phyloP scores from a whole-genome alignment of 2,329 filamentous ascomycete species.

The Fusarium sp. region DNA sequence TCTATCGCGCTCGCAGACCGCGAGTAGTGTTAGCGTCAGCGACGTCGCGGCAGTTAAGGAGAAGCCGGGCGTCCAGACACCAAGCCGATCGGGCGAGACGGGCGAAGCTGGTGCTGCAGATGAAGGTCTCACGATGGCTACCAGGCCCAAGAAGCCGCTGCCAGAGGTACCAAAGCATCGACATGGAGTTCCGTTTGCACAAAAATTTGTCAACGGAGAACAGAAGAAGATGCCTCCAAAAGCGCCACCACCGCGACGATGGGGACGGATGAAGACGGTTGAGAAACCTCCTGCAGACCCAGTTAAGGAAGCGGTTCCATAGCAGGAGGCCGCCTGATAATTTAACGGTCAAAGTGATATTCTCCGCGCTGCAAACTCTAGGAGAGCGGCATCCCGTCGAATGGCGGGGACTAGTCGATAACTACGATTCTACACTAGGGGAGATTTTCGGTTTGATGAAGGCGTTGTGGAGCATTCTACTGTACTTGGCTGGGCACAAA shows the following conservation, averaged over 20 bases:
- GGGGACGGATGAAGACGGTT: conserved; percentile 56
- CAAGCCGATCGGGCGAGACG: conserved; percentile 66
- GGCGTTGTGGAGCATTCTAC: conserved; percentile 43
- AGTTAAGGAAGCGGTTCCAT: conserved; percentile 40
- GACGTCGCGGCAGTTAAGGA: conserved; percentile 85
- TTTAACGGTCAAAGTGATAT: not conserved
- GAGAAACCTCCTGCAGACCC: conserved; percentile 51
- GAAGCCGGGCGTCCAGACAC: conserved; percentile 85
- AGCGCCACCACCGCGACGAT: conserved; percentile 61
- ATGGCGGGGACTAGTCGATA: conserved; percentile 17
- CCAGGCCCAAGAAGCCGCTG: conserved; percentile 61
- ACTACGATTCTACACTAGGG: conserved; percentile 13
- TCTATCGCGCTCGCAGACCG: conserved; percentile 72
- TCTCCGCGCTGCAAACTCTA: conserved; percentile 7
- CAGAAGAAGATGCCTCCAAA: conserved; percentile 60
- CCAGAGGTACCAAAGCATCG: conserved; percentile 69
- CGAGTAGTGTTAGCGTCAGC: conserved; percentile 79
- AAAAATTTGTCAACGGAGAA: conserved; percentile 48
- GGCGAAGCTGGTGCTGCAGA: conserved; percentile 41
- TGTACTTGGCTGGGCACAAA: conserved; percentile 37
- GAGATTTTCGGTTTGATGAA: conserved; percentile 28
- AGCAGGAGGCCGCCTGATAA: conserved; percentile 26
- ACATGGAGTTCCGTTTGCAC: conserved; percentile 63
- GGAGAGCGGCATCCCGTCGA: conserved; percentile 10
- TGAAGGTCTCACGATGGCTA: conserved; percentile 40